Percentiles rank a stretch among this genome's conserved stretches.
Evolutionary conservation across 148 eudicot species (phyloP).

Genomic region (Arbutus unedo): DNA sequence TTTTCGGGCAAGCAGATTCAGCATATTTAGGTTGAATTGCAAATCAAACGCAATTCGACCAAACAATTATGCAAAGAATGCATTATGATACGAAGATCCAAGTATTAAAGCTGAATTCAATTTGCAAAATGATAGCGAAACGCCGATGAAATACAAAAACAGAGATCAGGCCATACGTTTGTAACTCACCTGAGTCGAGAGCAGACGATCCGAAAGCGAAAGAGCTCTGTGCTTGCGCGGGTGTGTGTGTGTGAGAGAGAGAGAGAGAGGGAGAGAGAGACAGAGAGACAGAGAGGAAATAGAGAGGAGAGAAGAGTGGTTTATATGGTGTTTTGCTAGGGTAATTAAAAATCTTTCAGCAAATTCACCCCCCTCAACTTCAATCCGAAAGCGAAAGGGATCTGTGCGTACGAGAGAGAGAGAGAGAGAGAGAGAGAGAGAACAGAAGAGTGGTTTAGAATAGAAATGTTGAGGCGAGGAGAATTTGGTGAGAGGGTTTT

Average conservation of each 20-base stretch:
- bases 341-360: too few species aligned
- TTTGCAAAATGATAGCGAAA: neutral
- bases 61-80: neutral
- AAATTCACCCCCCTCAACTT: too few species aligned
- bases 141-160: neutral
- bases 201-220: constrained; percentile 8
- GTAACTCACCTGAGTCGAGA: constrained; percentile 5
- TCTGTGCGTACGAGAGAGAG: neutral
- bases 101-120: neutral
- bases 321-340: neutral
- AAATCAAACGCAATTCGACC: neutral
- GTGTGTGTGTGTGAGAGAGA: too few species aligned
- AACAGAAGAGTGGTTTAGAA: too few species aligned
- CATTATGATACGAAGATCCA: neutral
- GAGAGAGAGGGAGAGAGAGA: constrained; percentile 11
- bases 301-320: too few species aligned
- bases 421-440: constrained; percentile 7
- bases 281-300: too few species aligned
- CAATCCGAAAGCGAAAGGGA: neutral
- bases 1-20: neutral
- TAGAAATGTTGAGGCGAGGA: too few species aligned
- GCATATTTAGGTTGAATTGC: neutral
- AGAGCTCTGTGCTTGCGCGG: neutral
- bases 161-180: neutral
- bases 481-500: too few species aligned